phyloP scores from a whole-genome alignment of 2,329 filamentous ascomycete genomes.

The Phoma sp. region DNA sequence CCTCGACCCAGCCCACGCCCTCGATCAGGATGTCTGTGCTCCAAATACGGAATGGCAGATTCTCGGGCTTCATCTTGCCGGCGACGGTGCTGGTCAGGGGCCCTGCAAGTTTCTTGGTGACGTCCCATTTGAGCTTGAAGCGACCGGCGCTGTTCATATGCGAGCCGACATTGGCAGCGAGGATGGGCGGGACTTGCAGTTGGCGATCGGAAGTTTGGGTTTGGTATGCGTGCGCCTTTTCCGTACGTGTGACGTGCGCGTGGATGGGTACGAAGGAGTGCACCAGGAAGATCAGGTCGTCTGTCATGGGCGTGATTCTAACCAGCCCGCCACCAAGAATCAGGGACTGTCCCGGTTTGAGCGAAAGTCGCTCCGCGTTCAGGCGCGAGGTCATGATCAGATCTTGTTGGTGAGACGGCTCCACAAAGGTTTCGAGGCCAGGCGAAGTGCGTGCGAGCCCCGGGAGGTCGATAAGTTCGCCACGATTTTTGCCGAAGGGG shows the following conservation, averaged over 20 bases:
- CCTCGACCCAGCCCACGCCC: slow-evolving; percentile 90
- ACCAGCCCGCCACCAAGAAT: slow-evolving; percentile 82
- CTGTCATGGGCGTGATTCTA: slow-evolving; percentile 77
- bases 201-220: slow-evolving; percentile 58
- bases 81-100: slow-evolving; percentile 70
- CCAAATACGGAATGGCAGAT: slow-evolving; percentile 79
- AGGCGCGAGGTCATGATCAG: slow-evolving; percentile 81
- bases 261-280: slow-evolving; percentile 84
- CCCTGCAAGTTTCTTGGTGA: slow-evolving; percentile 79
- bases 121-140: slow-evolving; percentile 78
- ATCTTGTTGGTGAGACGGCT: slow-evolving; percentile 66
- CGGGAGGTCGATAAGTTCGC: slow-evolving; percentile 92
- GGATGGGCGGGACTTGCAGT: slow-evolving; percentile 69
- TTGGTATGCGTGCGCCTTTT: slow-evolving; percentile 80
- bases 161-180: slow-evolving; percentile 44
- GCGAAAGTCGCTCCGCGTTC: slow-evolving; percentile 71
- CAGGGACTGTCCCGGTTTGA: slow-evolving; percentile 80
- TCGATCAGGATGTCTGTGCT: slow-evolving; percentile 87
- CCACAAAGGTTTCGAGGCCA: slow-evolving; percentile 72
- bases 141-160: slow-evolving; percentile 66
- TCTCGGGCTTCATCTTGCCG: slow-evolving; percentile 67
- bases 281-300: slow-evolving; percentile 71
- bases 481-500: slow-evolving; percentile 82
- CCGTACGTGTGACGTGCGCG: slow-evolving; percentile 76
- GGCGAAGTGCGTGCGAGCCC: slow-evolving; percentile 73